Conservation (phyloP, 2,329 filamentous ascomycete species). For the Exophiala aquamarina region DNA sequence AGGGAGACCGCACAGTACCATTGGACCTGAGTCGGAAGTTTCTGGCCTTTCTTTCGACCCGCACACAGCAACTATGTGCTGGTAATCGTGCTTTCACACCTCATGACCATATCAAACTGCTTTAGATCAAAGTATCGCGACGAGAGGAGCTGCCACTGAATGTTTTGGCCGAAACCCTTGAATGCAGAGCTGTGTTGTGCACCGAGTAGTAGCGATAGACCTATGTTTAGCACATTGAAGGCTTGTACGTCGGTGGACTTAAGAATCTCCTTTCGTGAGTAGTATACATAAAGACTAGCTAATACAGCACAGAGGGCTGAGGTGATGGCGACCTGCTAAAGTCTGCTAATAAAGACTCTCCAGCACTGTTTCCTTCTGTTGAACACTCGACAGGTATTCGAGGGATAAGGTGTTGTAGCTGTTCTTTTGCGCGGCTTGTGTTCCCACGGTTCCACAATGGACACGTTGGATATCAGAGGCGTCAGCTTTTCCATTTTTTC, state of each 20-base stretch:
- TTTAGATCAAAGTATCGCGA: background rate
- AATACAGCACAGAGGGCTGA: background rate
- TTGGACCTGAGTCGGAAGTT: background rate
- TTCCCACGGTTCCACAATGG: background rate
- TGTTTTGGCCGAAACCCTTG: background rate
- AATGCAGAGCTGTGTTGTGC: background rate
- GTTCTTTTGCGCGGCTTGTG: background rate
- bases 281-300: background rate
- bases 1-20: background rate
- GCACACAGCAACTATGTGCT: background rate
- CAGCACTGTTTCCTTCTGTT: background rate
- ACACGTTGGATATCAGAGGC: background rate
- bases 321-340: background rate
- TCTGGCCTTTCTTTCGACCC: background rate
- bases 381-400: background rate
- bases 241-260: background rate
- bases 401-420: background rate
- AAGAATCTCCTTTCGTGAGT: background rate
- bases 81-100: slow-evolving; percentile 1
- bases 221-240: background rate
- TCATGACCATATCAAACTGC: background rate
- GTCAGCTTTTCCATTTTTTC: too few relatives aligned
- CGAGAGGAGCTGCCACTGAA: background rate
- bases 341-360: background rate
- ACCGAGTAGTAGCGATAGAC: background rate